phyloP scores from a whole-genome alignment of 805 yeast species.

The Hanseniaspora valbyensis region DNA sequence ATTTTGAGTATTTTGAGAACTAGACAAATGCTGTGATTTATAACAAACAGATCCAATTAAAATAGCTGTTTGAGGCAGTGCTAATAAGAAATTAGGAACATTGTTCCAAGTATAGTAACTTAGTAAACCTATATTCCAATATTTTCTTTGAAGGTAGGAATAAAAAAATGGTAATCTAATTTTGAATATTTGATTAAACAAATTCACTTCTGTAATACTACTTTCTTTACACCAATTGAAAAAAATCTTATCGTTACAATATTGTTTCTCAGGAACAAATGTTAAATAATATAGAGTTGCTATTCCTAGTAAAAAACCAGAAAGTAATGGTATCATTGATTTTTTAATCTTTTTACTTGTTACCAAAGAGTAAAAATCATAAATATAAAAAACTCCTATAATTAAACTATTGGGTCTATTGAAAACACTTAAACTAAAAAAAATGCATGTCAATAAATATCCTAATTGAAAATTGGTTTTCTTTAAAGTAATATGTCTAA shows the following conservation, averaged over 20 bases:
- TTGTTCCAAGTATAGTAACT: slow-evolving; percentile 74
- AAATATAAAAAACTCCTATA: background rate
- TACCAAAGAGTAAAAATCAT: background rate
- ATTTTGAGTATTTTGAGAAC: background rate
- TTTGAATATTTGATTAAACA: background rate
- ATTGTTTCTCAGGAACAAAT: background rate
- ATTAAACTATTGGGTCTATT: slow-evolving; percentile 8
- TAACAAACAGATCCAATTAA: slow-evolving; percentile 8
- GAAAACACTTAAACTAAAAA: background rate
- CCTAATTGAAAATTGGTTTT: background rate
- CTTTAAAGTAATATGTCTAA: background rate
- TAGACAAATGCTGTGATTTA: background rate
- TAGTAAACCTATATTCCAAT: slow-evolving; percentile 80
- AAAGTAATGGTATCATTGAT: background rate
- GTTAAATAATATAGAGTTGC: background rate
- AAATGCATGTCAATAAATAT: background rate
- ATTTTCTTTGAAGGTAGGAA: slow-evolving; percentile 59
- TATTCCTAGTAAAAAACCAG: background rate
- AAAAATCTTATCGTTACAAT: background rate
- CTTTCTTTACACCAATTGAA: slow-evolving; percentile 4
- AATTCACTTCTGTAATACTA: background rate
- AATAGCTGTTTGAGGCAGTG: slow-evolving; percentile 51
- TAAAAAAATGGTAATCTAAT: slow-evolving; percentile 37
- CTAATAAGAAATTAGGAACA: slow-evolving; percentile 71
- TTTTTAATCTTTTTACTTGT: background rate